Conservation (phyloP, 2,329 filamentous ascomycete genomes). For the Colletotrichum sp. region DNA sequence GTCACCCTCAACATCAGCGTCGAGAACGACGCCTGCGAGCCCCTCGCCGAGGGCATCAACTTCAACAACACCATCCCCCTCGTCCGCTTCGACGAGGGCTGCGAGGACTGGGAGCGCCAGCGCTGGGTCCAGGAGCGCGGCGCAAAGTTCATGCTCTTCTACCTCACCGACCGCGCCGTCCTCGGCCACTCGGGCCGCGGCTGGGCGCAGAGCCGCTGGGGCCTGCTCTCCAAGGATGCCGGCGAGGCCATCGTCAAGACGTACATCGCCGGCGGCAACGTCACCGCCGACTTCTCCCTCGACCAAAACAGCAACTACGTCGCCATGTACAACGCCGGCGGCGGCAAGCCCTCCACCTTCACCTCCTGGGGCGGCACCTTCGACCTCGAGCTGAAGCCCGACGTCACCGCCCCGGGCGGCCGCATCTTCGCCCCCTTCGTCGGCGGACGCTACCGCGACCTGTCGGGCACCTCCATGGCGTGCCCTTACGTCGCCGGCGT, state of each 20-base stretch:
- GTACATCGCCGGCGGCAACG: slow-evolving; percentile 31
- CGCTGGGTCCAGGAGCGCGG: slow-evolving; percentile 32
- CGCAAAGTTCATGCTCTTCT: slow-evolving; percentile 35
- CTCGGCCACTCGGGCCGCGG: slow-evolving; percentile 1
- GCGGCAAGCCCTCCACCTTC: slow-evolving; percentile 49
- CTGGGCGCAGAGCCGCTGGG: slow-evolving; percentile 15
- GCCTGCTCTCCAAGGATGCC: slow-evolving; percentile 19
- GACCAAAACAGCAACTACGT: slow-evolving; percentile 8
- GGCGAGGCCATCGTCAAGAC: slow-evolving; percentile 36
- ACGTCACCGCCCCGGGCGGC: slow-evolving; percentile 54
- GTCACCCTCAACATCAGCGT: slow-evolving; percentile 28
- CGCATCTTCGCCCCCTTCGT: slow-evolving; percentile 56
- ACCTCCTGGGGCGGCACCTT: slow-evolving; percentile 44
- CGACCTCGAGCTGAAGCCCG: slow-evolving; percentile 55
- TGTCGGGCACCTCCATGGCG: slow-evolving; percentile 62
- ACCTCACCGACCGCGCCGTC: slow-evolving; percentile 31
- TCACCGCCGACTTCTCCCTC: slow-evolving; percentile 31
- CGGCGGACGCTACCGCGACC: slow-evolving; percentile 46
- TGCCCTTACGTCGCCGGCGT: slow-evolving; percentile 58
- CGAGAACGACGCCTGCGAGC: slow-evolving; percentile 27
- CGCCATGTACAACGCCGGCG: slow-evolving; percentile 25
- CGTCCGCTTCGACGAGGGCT: slow-evolving; percentile 13
- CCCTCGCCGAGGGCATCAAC: slow-evolving; percentile 18
- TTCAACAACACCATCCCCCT: slow-evolving; percentile 10
- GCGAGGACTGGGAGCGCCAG: slow-evolving; percentile 26